These are phyloP conservation scores for Penicillium glabrum DNA, from an alignment of 2,329 filamentous ascomycete genomes.

Conservation along the genomic window DNA sequence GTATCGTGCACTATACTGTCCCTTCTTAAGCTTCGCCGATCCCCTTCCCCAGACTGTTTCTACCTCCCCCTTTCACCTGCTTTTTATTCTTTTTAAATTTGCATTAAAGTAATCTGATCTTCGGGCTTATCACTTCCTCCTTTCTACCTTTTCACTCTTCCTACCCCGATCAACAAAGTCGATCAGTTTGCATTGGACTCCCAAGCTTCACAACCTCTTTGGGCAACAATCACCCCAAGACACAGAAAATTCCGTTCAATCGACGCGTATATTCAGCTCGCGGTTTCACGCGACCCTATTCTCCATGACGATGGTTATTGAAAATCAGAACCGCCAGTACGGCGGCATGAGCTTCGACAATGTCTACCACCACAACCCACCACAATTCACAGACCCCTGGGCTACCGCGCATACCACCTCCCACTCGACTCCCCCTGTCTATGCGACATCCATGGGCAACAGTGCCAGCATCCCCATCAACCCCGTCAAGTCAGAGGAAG, in stretches of 20 bases:
- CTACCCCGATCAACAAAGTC: conserved; percentile 14
- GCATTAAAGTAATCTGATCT: conserved; percentile 7
- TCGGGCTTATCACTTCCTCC: conserved; percentile 17
- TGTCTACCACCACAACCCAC: conserved; percentile 62
- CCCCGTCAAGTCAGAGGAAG: conserved; percentile 59
- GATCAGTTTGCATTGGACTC: conserved; percentile 7
- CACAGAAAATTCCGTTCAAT: not conserved
- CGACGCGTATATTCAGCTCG: not conserved
- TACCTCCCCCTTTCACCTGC: conserved; percentile 8
- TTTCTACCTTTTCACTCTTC: conserved; percentile 2
- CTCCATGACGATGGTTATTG: conserved; percentile 93
- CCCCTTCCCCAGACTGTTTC: conserved; percentile 42
- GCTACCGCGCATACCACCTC: conserved; percentile 57
- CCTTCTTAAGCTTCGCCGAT: conserved; percentile 48
- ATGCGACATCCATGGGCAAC: conserved; percentile 60
- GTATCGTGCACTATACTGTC: conserved; percentile 29
- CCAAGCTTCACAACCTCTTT: not conserved
- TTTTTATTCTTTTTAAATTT: not conserved
- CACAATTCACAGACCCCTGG: conserved; percentile 93
- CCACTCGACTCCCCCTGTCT: conserved; percentile 63
- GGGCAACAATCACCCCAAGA: not conserved
- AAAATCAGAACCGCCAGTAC: conserved; percentile 80
- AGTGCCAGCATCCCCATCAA: conserved; percentile 57
- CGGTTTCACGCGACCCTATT: conserved; percentile 18
- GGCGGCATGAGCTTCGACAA: conserved; percentile 78